Percentiles rank a stretch among this genome's conserved stretches.
Conservation (phyloP, 306 rosid genomes). For the Cucurbita maxima region DNA sequence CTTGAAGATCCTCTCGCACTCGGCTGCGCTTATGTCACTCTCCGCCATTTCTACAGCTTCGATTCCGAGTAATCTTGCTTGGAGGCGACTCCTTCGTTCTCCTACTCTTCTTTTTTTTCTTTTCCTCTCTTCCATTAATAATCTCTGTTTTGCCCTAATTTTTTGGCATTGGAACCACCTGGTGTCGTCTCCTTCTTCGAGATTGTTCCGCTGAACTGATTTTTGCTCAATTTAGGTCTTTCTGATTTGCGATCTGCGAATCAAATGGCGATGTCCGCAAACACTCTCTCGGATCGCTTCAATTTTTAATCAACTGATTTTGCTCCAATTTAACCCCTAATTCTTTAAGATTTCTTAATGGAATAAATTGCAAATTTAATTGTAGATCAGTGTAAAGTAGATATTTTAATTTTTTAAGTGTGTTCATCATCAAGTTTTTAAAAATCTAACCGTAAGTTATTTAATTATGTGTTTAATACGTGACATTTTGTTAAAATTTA, state of each 20-base stretch:
- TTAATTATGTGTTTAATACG: too few relatives aligned
- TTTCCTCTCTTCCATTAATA: neutral
- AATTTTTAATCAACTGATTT: too few relatives aligned
- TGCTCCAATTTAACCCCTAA: neutral
- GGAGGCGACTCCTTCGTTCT: too few relatives aligned
- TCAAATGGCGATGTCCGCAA: neutral
- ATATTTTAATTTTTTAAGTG: too few relatives aligned
- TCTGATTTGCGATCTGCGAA: neutral
- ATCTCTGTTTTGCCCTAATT: neutral
- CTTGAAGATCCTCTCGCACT: constrained; percentile 51
- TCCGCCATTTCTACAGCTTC: constrained; percentile 11
- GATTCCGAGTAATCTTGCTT: too few relatives aligned
- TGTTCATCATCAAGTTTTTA: too few relatives aligned
- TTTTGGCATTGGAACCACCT: neutral
- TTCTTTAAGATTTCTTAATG: too few relatives aligned
- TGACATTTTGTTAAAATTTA: too few relatives aligned
- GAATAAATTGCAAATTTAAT: too few relatives aligned
- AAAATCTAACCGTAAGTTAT: too few relatives aligned
- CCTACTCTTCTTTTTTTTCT: neutral
- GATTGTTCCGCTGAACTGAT: neutral
- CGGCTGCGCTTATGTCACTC: constrained; percentile 20
- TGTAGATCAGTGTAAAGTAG: too few relatives aligned
- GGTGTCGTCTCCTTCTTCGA: neutral
- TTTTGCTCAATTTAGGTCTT: neutral
- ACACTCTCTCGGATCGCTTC: neutral